Base-by-base conservation (phyloP, 768 basidiomycete genomes). In the Kondoa malvinella region DNA sequence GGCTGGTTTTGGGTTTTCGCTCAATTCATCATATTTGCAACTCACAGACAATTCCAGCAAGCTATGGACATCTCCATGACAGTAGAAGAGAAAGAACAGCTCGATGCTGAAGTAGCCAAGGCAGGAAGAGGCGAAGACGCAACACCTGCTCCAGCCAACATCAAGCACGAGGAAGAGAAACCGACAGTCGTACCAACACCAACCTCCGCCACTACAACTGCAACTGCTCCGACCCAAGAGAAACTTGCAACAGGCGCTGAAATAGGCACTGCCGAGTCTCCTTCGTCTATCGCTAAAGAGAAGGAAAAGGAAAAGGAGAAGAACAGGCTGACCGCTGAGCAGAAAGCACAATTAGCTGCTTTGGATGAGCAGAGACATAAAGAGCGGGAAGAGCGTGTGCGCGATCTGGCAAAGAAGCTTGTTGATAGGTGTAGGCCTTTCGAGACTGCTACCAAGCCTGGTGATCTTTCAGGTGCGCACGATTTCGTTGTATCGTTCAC, bases 21-120 rank as follows among this genome's bases (percentile, higher is more conserved):
- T n/a, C n/a, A n/a, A n/a, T n/a, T n/a, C n/a, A n/a, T n/a, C n/a
- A n/a, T n/a, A n/a, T n/a, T n/a, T n/a, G n/a, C n/a, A n/a, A n/a
- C n/a, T n/a, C n/a, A n/a, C n/a, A n/a, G n/a, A 50, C 40, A 50
- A 50, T 50, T 88, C 29, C 87, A 91, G 16, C 83, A 86, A 34
- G 87, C 76, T 14, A 77, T 78, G 78, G 77, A 79, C 66, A 77
- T 87, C 3, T 87, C 91, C 80, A 87, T 91, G 84, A 84, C 86
- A 0, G 91, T 92, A 3, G 95, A 96, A 74, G 94, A 95, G 74
- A 87, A 86, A 77, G 86, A 86, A 14, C 91, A 89, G 71, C 82
- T 90, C 70, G 88, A 90, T 78, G 84, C 82, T 68, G 85, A 74
- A 56, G 34, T 26, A 2, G 69, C 56, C 26, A 56, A 31, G 2